Conservation (phyloP, 768 basidiomycete species). For the Collybia mongolica region DNA sequence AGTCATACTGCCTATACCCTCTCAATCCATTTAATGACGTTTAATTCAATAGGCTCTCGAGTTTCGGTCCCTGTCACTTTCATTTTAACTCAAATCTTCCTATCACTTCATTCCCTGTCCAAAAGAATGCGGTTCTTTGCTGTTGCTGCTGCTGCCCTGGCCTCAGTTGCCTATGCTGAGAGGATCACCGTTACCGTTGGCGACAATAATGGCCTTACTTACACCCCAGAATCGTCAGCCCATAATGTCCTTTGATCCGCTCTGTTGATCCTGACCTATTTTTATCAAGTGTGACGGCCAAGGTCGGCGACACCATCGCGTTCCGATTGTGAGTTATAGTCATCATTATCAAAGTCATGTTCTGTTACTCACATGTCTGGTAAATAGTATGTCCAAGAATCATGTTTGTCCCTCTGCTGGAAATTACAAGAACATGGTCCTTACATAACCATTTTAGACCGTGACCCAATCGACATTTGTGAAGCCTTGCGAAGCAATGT, state of each 20-base stretch:
- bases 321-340: slow-evolving; percentile 51
- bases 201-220: slow-evolving; percentile 29
- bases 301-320: slow-evolving; percentile 43
- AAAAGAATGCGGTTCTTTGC: slow-evolving; percentile 53
- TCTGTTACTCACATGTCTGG: background rate
- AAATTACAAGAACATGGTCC: background rate
- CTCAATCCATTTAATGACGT: slow-evolving; percentile 4
- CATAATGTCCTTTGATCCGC: background rate
- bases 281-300: slow-evolving; percentile 32
- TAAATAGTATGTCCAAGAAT: slow-evolving; percentile 38
- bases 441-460: slow-evolving; percentile 29
- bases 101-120: slow-evolving; percentile 23
- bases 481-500: slow-evolving; percentile 42
- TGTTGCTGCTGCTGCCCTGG: slow-evolving; percentile 36
- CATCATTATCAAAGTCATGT: no score
- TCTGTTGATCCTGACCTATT: slow-evolving; percentile 37
- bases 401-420: slow-evolving; percentile 23
- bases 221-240: background rate
- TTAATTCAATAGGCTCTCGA: slow-evolving; percentile 30
- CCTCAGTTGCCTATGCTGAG: slow-evolving; percentile 38
- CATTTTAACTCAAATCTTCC: background rate
- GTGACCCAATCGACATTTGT: slow-evolving; percentile 63
- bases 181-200: slow-evolving; percentile 41
- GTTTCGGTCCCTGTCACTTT: slow-evolving; percentile 15
- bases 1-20: slow-evolving; percentile 13